Evolutionary conservation across 345 rosid genomes (phyloP).

Genomic region (Sonneratia caseolaris): DNA sequence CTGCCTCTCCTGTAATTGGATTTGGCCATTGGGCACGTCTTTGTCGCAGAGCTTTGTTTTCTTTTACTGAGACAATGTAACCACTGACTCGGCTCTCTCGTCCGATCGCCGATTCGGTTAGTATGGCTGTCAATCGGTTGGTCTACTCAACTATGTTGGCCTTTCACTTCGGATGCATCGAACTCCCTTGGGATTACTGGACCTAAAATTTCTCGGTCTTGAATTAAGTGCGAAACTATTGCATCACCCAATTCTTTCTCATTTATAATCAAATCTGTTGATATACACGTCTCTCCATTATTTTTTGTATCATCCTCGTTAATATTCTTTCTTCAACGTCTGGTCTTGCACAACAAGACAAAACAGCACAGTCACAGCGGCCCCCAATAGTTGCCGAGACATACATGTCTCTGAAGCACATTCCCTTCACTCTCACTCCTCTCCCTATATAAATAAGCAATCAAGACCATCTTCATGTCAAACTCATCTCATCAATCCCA

Average conservation of each 20-base stretch:
- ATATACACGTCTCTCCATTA: background rate
- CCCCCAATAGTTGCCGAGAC: background rate
- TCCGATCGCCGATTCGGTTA: background rate
- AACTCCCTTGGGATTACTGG: no score
- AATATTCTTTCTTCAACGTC: background rate
- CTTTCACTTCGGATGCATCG: no score
- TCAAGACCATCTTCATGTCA: background rate
- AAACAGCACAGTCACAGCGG: background rate
- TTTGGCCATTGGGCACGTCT: background rate
- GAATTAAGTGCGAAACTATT: no score
- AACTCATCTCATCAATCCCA: background rate
- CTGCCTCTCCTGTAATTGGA: background rate
- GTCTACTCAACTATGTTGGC: background rate
- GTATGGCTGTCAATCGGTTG: background rate
- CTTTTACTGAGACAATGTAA: background rate
- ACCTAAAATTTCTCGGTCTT: no score
- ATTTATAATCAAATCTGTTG: no score
- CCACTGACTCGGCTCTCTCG: background rate
- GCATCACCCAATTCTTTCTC: no score
- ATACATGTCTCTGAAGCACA: background rate
- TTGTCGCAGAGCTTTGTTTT: background rate
- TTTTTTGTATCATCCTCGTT: background rate
- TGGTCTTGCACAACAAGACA: background rate
- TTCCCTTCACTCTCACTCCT: background rate
- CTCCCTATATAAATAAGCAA: constrained; percentile 1